phyloP scores from a whole-genome alignment of 768 basidiomycete species.

The Crucibulum laeve region DNA sequence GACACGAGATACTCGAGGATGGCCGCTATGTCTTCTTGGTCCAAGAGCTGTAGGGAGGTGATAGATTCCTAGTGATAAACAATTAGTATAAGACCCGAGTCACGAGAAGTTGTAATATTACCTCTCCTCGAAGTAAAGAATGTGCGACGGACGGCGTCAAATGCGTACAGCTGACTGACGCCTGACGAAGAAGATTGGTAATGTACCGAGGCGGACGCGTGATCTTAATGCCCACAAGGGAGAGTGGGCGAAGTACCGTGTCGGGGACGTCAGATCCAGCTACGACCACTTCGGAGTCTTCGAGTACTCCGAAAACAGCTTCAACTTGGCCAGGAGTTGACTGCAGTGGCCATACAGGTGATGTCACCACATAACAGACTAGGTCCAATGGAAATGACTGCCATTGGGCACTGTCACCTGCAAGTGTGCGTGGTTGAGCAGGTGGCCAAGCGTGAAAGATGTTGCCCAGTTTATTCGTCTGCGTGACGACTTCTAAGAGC shows the following conservation, averaged over 20 bases:
- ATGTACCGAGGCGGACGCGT: conserved; percentile 32
- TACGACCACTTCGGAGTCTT: conserved; percentile 17
- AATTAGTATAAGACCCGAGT: neutral
- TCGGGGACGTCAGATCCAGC: conserved; percentile 14
- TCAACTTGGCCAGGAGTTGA: neutral
- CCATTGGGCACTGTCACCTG: conserved; percentile 39
- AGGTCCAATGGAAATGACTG: conserved; percentile 23
- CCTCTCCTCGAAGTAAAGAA: conserved; percentile 12
- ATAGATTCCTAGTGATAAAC: neutral
- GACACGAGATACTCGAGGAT: conserved; percentile 32
- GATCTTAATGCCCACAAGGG: conserved; percentile 26
- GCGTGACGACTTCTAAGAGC: conserved; percentile 26
- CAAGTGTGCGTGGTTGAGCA: conserved; percentile 18
- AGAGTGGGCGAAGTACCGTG: conserved; percentile 22
- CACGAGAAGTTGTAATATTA: neutral
- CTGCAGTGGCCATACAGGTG: conserved; percentile 23
- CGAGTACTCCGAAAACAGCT: neutral
- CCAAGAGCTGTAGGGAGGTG: neutral
- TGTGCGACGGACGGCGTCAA: conserved; percentile 23
- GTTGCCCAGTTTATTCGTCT: conserved; percentile 14
- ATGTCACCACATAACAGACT: conserved; percentile 19
- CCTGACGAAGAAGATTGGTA: conserved; percentile 19
- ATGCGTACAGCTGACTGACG: neutral
- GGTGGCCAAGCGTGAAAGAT: conserved; percentile 39
- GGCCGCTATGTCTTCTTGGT: conserved; percentile 1